Evolutionary conservation across 305 asterid genomes (phyloP).

Genomic region (Solanum hybrid): DNA sequence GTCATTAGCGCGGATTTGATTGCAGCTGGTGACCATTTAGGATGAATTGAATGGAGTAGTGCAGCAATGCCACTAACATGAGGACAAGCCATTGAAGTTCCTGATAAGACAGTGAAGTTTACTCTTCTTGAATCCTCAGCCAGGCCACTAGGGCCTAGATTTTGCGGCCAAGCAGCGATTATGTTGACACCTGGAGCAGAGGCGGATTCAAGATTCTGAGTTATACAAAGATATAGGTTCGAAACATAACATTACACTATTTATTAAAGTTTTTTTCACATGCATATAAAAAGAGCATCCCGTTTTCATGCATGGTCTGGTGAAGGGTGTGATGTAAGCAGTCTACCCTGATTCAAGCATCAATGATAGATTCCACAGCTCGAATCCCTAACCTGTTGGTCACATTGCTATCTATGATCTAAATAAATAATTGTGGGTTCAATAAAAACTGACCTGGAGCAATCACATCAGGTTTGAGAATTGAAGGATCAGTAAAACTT

Average conservation of each 20-base stretch:
- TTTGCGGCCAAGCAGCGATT: constrained; percentile 96
- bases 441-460: constrained; percentile 37
- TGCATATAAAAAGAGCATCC: background rate
- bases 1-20: constrained; percentile 86
- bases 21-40: constrained; percentile 79
- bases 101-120: constrained; percentile 88
- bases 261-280: background rate
- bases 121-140: constrained; percentile 80
- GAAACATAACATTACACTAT: no score
- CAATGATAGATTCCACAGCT: background rate
- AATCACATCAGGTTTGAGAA: constrained; percentile 82
- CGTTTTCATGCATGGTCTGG: background rate
- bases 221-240: background rate
- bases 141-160: constrained; percentile 75
- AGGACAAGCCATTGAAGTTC: constrained; percentile 98
- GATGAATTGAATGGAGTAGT: constrained; percentile 56
- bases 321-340: background rate
- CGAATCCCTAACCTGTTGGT: background rate
- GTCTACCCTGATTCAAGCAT: background rate
- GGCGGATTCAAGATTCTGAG: background rate
- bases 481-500: constrained; percentile 68
- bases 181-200: constrained; percentile 81
- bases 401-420: background rate
- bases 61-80: constrained; percentile 86
- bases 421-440: background rate